Conservation (phyloP, 257 asterid genomes). For the Lavandula angustifolia region DNA sequence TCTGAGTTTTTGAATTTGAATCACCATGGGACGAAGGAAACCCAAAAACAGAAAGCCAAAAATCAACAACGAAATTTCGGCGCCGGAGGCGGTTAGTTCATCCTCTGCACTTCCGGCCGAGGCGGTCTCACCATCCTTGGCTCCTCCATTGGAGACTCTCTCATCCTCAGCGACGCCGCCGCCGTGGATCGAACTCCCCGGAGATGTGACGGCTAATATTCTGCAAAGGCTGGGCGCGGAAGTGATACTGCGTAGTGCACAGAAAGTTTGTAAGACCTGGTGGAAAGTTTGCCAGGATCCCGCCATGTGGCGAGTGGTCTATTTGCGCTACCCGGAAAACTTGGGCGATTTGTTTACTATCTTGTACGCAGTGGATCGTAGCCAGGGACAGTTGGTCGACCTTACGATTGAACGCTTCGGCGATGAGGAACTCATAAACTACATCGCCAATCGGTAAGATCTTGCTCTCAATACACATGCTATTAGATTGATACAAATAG, state of each 20-base stretch:
- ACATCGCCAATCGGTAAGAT: conserved; percentile 35
- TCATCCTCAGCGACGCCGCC: conserved; percentile 7
- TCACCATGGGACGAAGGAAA: conserved; percentile 13
- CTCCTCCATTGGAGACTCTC: neutral
- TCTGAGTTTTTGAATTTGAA: neutral
- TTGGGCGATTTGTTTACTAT: neutral
- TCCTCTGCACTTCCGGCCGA: neutral
- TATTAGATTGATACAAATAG: neutral
- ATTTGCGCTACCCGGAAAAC: conserved; percentile 2
- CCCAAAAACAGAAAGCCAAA: neutral
- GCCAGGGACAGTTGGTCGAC: conserved; percentile 43
- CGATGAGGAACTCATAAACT: conserved; percentile 26
- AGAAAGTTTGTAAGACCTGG: conserved; percentile 49
- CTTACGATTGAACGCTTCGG: conserved; percentile 29
- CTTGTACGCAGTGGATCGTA: conserved; percentile 43
- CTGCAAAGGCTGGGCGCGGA: conserved; percentile 40
- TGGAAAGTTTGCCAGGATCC: conserved; percentile 41
- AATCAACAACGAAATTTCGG: neutral
- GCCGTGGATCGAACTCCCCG: conserved; percentile 53
- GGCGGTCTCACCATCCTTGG: too few species aligned
- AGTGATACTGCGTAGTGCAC: conserved; percentile 41
- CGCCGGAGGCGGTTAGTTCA: neutral
- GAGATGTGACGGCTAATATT: conserved; percentile 43
- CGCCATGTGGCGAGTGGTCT: conserved; percentile 38
- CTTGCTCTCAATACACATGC: neutral